These are phyloP conservation scores for Colletotrichum liaoningense DNA, from an alignment of 2,329 filamentous ascomycete species.

Conservation along the genomic window DNA sequence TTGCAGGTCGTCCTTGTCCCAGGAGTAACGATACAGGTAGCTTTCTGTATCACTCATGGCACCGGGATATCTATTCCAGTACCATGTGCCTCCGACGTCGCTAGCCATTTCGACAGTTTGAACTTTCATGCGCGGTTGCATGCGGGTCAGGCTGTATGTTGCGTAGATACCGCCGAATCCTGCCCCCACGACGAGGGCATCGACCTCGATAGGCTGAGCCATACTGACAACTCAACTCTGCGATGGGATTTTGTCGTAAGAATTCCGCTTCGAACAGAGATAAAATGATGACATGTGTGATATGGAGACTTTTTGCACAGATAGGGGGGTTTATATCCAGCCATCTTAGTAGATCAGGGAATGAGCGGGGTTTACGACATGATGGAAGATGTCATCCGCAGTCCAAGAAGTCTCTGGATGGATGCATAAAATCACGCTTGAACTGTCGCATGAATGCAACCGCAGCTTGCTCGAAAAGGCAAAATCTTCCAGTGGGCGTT, in stretches of 20 bases:
- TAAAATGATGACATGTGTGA: too few species aligned
- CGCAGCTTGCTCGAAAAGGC: neutral
- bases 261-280: too few species aligned
- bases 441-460: neutral
- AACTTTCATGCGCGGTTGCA: neutral
- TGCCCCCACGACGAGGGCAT: neutral
- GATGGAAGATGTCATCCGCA: neutral
- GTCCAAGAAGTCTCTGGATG: neutral
- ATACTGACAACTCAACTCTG: neutral
- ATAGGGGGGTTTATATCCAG: too few species aligned
- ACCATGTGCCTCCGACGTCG: neutral
- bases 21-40: constrained; percentile 20
- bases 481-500: neutral
- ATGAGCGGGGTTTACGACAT: neutral
- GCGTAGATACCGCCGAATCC: neutral
- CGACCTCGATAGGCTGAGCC: neutral
- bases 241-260: neutral
- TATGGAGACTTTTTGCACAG: too few species aligned
- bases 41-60: neutral
- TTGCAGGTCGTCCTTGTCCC: constrained; percentile 23
- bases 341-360: too few species aligned
- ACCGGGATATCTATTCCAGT: neutral
- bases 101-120: neutral
- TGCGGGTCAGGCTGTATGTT: neutral
- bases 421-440: neutral